Evolutionary conservation across 768 basidiomycete species (phyloP).

Genomic region (Cubamyces sp.): DNA sequence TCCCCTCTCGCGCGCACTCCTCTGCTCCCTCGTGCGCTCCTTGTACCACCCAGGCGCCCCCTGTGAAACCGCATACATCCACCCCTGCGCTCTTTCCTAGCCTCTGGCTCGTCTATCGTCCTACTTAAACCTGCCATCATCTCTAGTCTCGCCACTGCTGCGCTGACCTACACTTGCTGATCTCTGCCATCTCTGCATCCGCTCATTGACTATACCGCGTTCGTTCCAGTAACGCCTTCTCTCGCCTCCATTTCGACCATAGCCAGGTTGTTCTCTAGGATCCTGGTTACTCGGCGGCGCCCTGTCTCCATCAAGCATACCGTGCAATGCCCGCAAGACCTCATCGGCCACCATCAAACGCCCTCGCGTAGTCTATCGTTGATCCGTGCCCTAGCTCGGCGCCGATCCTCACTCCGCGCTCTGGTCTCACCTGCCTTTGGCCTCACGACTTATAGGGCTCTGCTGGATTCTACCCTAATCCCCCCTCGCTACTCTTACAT

Average conservation of each 20-base stretch:
- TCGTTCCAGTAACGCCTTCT: not conserved
- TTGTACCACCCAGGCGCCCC: not conserved
- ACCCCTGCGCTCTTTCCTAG: not conserved
- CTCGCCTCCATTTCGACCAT: not conserved
- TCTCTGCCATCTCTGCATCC: constrained; percentile 3
- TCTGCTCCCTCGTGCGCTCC: not conserved
- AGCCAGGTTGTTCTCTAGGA: not conserved
- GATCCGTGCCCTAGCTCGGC: constrained; percentile 16
- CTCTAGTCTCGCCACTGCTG: not conserved
- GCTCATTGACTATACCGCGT: not conserved
- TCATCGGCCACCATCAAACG: constrained; percentile 8
- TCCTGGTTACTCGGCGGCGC: not conserved
- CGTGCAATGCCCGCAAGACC: not conserved
- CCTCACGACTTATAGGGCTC: not conserved
- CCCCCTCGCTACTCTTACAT: not conserved
- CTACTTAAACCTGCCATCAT: not conserved
- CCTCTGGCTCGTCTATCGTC: not conserved
- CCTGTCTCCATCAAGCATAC: not conserved
- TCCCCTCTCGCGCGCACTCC: not conserved
- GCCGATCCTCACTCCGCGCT: not conserved
- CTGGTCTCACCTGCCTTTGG: not conserved
- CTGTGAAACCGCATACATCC: constrained; percentile 1
- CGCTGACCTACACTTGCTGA: constrained; percentile 8
- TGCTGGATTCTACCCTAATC: not conserved
- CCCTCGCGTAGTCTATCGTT: constrained; percentile 20